phyloP scores from a whole-genome alignment of 2,329 filamentous ascomycete species.

The Alternaria novae-zelandiae region DNA sequence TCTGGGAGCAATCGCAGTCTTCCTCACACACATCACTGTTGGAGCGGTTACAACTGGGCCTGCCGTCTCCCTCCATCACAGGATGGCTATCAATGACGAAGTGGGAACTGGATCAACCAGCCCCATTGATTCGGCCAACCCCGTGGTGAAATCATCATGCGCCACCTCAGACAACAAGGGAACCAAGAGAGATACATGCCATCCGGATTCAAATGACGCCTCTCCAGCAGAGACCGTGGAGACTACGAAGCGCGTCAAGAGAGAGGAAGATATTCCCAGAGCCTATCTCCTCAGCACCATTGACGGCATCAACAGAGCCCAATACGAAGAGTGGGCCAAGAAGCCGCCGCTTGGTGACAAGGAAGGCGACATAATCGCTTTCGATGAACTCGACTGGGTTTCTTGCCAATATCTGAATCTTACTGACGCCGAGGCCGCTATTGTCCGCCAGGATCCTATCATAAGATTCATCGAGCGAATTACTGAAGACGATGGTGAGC shows the following conservation, averaged over 20 bases:
- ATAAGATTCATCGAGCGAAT: not conserved
- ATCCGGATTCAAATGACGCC: not conserved
- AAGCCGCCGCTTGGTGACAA: not conserved
- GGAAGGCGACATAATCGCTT: not conserved
- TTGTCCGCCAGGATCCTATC: not conserved
- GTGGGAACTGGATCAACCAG: not conserved
- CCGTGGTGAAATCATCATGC: not conserved
- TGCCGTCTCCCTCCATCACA: not conserved
- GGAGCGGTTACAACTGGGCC: not conserved
- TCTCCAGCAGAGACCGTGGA: not conserved
- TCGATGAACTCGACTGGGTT: not conserved
- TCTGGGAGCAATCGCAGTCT: not conserved
- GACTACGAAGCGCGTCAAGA: not conserved
- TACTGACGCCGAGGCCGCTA: not conserved
- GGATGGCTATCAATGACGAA: not conserved
- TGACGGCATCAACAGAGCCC: not conserved
- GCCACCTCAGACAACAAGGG: not conserved
- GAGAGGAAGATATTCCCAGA: not conserved
- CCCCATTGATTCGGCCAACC: not conserved
- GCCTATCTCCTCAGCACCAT: not conserved
- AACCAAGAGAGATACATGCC: not conserved
- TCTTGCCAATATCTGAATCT: not conserved
- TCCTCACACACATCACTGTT: not conserved
- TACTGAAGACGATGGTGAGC: not conserved
- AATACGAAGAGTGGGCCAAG: not conserved